Evolutionary conservation across 106 monocot genomes (phyloP).

Genomic region (Phalaenopsis aphrodite): DNA sequence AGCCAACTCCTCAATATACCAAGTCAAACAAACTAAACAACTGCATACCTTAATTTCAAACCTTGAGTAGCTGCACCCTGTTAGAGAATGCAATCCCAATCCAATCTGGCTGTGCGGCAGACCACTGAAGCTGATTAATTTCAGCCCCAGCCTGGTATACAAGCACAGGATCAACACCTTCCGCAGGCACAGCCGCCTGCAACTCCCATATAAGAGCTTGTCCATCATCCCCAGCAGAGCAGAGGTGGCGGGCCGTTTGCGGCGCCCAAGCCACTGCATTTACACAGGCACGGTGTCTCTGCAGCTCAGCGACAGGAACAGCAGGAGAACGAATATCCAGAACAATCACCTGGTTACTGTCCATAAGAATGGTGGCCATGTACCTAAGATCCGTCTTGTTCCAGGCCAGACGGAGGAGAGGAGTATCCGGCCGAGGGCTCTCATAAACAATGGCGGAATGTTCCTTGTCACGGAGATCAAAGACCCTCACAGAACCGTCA

Average conservation of each 20-base stretch:
- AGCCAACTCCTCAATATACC: not conserved
- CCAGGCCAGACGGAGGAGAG: constrained; percentile 83
- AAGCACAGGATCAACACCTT: constrained; percentile 7
- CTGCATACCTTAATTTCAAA: not conserved
- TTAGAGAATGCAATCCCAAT: constrained; percentile 6
- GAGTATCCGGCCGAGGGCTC: constrained; percentile 69
- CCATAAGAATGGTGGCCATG: constrained; percentile 79
- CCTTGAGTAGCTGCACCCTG: constrained; percentile 11
- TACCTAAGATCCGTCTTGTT: constrained; percentile 60
- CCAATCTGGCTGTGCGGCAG: constrained; percentile 3
- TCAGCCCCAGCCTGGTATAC: constrained; percentile 1
- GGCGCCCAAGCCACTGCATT: constrained; percentile 78
- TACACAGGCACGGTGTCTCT: constrained; percentile 57
- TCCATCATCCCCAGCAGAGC: constrained; percentile 65
- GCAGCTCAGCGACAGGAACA: constrained; percentile 71
- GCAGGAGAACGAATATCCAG: constrained; percentile 74
- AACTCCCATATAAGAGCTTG: constrained; percentile 72
- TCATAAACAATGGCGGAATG: constrained; percentile 90
- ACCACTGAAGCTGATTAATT: constrained; percentile 11
- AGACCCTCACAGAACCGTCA: constrained; percentile 79
- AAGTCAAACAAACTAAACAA: not conserved
- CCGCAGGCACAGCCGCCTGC: constrained; percentile 6
- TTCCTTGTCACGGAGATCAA: constrained; percentile 85
- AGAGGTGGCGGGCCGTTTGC: constrained; percentile 28
- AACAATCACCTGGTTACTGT: constrained; percentile 57